Base-by-base conservation (phyloP, 2,329 filamentous ascomycete genomes). In the Teratosphaeria zuluensis region DNA sequence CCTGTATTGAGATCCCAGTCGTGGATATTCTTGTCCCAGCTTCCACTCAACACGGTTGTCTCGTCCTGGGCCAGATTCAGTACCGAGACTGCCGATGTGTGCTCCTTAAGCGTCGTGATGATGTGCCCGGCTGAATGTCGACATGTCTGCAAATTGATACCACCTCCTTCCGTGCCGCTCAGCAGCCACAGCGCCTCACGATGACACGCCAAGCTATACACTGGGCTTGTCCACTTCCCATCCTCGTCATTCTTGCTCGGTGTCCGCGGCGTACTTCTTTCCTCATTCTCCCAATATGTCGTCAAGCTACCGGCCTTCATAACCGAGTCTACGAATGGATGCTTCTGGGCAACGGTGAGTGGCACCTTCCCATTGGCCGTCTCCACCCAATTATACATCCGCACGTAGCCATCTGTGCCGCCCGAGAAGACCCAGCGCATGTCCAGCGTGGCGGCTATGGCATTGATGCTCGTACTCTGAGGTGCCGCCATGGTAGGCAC, bases 201-300 rank as follows among this genome's bases (percentile, higher is more conserved):
- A 62, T 99, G 90, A 4, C 95, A 87, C 1, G 94, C 94, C 30
- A 99, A 78, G 6, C 92, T 95, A 73, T 99, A 99, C 0, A 99
- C 92, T 0, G 94, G 91, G 9, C 90, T 95, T n/a, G 66, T 68
- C 66, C 70, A 72, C 57, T 72, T 72, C 16, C 63, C 65, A 54
- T 87, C 78, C 1, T 72, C 67, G 69, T 70, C 2, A 51, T 65
- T 63, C 9, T 62, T 61, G 4, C 68, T 66, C 14, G 70, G 72
- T 19, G 70, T 72, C 4, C 69, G 67, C 9, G 53, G 1, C 9
- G 46, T n/a, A n/a, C 52, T 35, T 1, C 84, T 83, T 70, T 99
- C 92, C 72, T 96, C 92, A 68, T 97, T 99, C 73, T 96, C 94
- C 94, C 94, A 99, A 73, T 99, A 99, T 56, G 89, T 95, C 82